A percentile compares a stretch with the other conserved stretches of the same genome.
These are phyloP conservation scores for Calocybe indica DNA, from an alignment of 768 basidiomycete species.

Conservation along the genomic window DNA sequence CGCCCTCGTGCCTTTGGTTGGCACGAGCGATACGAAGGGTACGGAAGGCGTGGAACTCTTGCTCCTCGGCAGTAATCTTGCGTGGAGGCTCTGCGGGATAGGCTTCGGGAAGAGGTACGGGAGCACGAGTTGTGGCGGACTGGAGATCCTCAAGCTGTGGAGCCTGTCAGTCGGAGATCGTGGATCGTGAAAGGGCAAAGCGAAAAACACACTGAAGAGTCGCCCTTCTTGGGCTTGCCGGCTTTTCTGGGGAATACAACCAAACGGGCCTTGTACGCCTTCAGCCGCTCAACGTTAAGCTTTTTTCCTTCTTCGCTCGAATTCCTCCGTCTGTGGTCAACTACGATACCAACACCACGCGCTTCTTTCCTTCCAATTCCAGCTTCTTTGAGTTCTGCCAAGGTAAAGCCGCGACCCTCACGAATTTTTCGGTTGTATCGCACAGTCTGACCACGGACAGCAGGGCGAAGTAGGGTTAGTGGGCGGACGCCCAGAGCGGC, in stretches of 20 bases:
- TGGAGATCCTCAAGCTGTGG: conserved; percentile 76
- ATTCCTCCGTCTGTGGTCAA: conserved; percentile 96
- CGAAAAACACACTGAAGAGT: conserved; percentile 67
- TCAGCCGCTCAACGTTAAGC: conserved; percentile 89
- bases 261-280: conserved; percentile 87
- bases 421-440: conserved; percentile 98
- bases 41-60: conserved; percentile 82
- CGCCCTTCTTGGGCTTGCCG: conserved; percentile 93
- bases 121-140: conserved; percentile 64
- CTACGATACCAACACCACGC: conserved; percentile 85
- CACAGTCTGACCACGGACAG: conserved; percentile 92
- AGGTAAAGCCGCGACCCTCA: conserved; percentile 94
- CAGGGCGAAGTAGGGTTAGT: conserved; percentile 87
- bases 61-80: conserved; percentile 89
- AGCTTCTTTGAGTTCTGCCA: conserved; percentile 92
- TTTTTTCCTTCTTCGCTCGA: conserved; percentile 95
- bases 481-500: conserved; percentile 89
- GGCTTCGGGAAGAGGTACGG: conserved; percentile 61
- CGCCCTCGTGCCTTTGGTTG: conserved; percentile 78
- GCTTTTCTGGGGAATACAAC: conserved; percentile 97
- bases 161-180: conserved; percentile 3
- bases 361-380: conserved; percentile 94
- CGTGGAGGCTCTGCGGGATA: conserved; percentile 80
- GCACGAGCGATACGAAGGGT: conserved; percentile 84
- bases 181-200: conserved; percentile 1